Evolutionary conservation across 345 rosid species (phyloP).

Genomic region (Bruguiera gymnorhiza): DNA sequence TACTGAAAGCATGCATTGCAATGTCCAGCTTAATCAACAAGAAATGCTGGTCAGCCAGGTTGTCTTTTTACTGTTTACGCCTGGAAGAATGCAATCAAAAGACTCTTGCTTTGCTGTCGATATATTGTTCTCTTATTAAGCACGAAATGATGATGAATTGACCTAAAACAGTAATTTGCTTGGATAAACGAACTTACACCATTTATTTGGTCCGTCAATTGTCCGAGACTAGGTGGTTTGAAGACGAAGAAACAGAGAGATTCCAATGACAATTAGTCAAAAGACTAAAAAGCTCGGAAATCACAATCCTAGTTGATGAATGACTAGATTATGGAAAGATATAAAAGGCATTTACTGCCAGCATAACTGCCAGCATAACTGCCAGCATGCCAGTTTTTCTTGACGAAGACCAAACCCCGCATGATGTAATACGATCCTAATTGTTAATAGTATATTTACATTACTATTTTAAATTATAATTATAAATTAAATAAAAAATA

Average conservation of each 20-base stretch:
- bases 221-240: constrained; percentile 4
- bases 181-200: neutral
- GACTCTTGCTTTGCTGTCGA: neutral
- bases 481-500: too few relatives aligned
- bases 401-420: too few relatives aligned
- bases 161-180: constrained; percentile 5
- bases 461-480: too few relatives aligned
- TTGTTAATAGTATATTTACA: too few relatives aligned
- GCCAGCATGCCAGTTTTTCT: too few relatives aligned
- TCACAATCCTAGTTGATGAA: constrained; percentile 36
- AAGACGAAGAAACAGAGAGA: constrained; percentile 2
- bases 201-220: neutral
- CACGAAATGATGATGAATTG: neutral
- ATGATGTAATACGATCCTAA: too few relatives aligned
- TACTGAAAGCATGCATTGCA: too few relatives aligned
- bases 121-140: neutral
- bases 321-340: constrained; percentile 18
- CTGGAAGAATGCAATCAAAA: too few relatives aligned
- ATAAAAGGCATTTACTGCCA: neutral
- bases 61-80: too few relatives aligned
- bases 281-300: constrained; percentile 15
- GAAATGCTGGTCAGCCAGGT: too few relatives aligned
- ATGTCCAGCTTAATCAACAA: too few relatives aligned
- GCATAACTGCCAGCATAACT: too few relatives aligned
- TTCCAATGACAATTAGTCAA: constrained; percentile 26